Conservation (phyloP, 2,329 filamentous ascomycete species). For the Calonectria leucothoes region DNA sequence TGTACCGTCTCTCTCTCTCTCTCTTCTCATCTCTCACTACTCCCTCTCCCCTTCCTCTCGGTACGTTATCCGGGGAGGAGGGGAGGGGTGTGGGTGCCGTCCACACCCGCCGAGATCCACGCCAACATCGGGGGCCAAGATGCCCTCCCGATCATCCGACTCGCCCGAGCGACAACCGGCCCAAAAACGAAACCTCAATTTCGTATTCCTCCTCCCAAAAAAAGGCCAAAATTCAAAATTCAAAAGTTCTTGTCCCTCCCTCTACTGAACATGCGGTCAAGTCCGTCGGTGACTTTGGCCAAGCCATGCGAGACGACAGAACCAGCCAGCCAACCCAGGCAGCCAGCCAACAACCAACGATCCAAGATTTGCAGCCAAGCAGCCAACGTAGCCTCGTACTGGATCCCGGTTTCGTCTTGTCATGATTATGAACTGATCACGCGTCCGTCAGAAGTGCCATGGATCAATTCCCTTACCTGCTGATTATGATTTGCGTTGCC, state of each 20-base stretch:
- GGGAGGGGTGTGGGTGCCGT: background rate
- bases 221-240: too few relatives aligned
- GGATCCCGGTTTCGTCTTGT: background rate
- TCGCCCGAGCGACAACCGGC: slow-evolving; percentile 16
- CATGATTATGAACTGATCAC: slow-evolving; percentile 19
- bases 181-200: slow-evolving; percentile 29
- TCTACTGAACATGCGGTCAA: slow-evolving; percentile 29
- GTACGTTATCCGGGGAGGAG: background rate
- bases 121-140: background rate
- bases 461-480: background rate
- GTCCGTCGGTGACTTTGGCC: background rate
- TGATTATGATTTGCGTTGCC: background rate
- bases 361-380: slow-evolving; percentile 18
- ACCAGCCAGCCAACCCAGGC: slow-evolving; percentile 26
- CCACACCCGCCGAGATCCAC: slow-evolving; percentile 15
- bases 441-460: background rate
- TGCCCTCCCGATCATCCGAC: slow-evolving; percentile 18
- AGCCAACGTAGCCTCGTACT: slow-evolving; percentile 17
- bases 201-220: slow-evolving; percentile 34
- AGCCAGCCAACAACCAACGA: slow-evolving; percentile 29
- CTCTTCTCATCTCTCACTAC: background rate
- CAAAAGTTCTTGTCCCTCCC: slow-evolving; percentile 36
- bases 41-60: background rate
- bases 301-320: background rate
- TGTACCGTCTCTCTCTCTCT: background rate